Percentiles rank a stretch among this genome's conserved stretches.
Conservation (phyloP, 768 basidiomycete genomes). For the Coprinellus micaceus region DNA sequence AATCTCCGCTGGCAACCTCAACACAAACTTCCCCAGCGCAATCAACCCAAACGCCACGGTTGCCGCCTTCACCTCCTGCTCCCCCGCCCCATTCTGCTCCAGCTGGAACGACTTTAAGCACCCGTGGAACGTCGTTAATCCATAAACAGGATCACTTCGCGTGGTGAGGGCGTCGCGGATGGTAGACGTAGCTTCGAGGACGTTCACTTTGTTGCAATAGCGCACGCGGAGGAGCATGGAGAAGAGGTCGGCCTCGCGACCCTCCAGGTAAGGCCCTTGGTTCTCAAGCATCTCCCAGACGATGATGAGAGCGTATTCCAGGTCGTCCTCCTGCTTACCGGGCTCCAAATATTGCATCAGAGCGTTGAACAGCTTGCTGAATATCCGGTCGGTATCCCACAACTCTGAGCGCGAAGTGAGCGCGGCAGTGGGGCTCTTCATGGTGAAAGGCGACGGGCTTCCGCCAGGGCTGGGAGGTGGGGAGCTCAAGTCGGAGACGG, state of each 20-base stretch:
- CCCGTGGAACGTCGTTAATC: conserved; percentile 78
- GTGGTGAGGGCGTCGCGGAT: conserved; percentile 73
- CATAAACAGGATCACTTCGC: conserved; percentile 79
- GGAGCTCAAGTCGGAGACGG: conserved; percentile 49
- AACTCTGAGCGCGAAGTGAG: conserved; percentile 47
- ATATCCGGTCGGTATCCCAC: conserved; percentile 71
- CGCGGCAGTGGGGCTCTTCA: neutral
- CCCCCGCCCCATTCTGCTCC: conserved; percentile 40
- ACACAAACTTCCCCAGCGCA: conserved; percentile 77
- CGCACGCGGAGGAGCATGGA: conserved; percentile 66
- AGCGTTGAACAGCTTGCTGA: conserved; percentile 66
- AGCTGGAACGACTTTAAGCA: conserved; percentile 62
- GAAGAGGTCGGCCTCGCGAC: conserved; percentile 75
- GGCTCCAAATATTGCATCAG: conserved; percentile 63
- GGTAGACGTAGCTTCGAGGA: conserved; percentile 78
- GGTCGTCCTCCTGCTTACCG: conserved; percentile 57
- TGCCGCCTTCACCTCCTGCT: conserved; percentile 53
- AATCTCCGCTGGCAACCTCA: conserved; percentile 77
- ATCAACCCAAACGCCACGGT: conserved; percentile 82
- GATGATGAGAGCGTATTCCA: conserved; percentile 78
- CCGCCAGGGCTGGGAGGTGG: conserved; percentile 55
- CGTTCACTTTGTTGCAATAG: conserved; percentile 68
- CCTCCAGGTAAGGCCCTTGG: conserved; percentile 70
- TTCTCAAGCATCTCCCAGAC: conserved; percentile 82
- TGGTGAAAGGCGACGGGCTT: conserved; percentile 55